A percentile compares a stretch with the other conserved stretches of the same genome.
Evolutionary conservation across 306 rosid genomes (phyloP).

Genomic region (Pyrus pyrifolia): DNA sequence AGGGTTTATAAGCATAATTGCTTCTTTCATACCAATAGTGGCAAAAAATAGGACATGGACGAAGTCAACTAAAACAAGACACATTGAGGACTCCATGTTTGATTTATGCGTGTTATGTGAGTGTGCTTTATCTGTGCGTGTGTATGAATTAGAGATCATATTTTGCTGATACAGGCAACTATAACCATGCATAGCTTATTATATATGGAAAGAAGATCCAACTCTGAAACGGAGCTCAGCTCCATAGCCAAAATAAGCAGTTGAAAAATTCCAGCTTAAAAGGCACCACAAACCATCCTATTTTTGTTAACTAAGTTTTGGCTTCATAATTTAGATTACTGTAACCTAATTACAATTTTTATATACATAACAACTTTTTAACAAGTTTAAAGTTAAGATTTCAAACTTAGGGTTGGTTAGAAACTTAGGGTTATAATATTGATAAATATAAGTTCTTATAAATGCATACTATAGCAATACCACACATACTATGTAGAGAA

Average conservation of each 20-base stretch:
- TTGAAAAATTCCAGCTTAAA: background rate
- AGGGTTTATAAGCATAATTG: background rate
- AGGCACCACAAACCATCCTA: background rate
- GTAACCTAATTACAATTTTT: background rate
- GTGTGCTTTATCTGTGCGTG: background rate
- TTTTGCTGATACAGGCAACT: background rate
- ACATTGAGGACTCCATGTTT: constrained; percentile 24
- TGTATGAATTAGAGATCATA: background rate
- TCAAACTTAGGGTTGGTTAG: too few species aligned
- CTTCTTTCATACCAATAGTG: background rate
- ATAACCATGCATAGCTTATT: background rate
- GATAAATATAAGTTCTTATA: too few species aligned
- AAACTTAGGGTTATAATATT: too few species aligned
- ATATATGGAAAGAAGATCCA: background rate
- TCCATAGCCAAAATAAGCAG: background rate
- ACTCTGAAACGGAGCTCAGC: background rate
- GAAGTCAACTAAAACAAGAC: constrained; percentile 22
- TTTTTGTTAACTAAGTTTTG: background rate
- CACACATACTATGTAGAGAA: too few species aligned
- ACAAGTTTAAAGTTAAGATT: too few species aligned
- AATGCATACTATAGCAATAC: too few species aligned
- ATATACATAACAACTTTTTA: too few species aligned
- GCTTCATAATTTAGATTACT: background rate
- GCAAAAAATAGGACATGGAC: constrained; percentile 4
- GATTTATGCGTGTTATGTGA: background rate